Evolutionary conservation across 306 rosid species (phyloP).

Genomic region (Acmispon strigosus): DNA sequence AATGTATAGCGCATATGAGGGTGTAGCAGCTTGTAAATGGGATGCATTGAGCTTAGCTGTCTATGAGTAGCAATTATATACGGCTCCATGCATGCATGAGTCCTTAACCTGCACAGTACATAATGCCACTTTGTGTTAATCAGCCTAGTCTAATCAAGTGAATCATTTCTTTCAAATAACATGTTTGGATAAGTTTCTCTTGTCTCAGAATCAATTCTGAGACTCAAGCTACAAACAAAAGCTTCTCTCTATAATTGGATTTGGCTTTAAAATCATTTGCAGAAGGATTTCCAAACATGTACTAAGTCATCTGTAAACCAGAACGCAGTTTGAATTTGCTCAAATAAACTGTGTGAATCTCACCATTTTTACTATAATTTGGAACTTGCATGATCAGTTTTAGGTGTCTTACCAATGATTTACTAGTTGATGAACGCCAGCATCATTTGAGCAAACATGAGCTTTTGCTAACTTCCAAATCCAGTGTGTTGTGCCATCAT

Average conservation of each 20-base stretch:
- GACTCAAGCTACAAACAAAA: too few relatives aligned
- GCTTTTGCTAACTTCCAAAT: constrained; percentile 96
- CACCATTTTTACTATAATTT: neutral
- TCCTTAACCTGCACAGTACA: constrained; percentile 71
- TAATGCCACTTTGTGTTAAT: constrained; percentile 7
- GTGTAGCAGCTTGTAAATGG: constrained; percentile 77
- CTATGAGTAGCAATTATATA: constrained; percentile 86
- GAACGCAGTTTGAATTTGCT: neutral
- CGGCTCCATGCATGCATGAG: constrained; percentile 96
- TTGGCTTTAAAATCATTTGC: too few relatives aligned
- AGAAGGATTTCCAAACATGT: too few relatives aligned
- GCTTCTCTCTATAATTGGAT: too few relatives aligned
- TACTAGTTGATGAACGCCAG: constrained; percentile 89
- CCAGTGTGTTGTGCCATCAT: constrained; percentile 83
- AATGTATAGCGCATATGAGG: constrained; percentile 97
- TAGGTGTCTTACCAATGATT: constrained; percentile 70
- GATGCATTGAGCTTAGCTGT: constrained; percentile 92
- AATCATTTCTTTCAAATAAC: neutral
- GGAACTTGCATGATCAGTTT: neutral
- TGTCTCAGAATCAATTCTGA: too few relatives aligned
- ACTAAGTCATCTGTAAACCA: neutral
- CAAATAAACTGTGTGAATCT: neutral
- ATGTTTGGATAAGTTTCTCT: too few relatives aligned
- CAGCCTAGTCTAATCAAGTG: neutral
- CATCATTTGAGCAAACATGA: constrained; percentile 87